Evolutionary conservation across 495 filamentous ascomycete species (phyloP), one percentile per base, ranked within the genome.

Genomic region (Penicillium angulare): DNA sequence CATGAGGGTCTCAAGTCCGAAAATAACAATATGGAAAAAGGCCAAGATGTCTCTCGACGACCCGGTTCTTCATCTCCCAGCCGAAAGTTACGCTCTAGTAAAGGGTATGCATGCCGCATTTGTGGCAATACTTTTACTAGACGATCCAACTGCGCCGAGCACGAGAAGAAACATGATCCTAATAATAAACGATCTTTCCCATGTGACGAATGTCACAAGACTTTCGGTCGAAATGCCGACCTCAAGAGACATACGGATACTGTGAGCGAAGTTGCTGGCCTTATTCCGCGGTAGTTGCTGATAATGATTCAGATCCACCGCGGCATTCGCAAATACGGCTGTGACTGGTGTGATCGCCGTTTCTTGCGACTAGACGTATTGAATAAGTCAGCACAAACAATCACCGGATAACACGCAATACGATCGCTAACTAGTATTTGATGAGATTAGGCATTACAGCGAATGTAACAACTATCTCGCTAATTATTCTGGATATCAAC

Each of bases 141-240:
- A 44, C 87, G 83, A 60, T 97, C 92, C 71, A 97, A 97, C 71
- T 90, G 86, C 68, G 89, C 87, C 61, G 85, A 89, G 46, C 92
- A 97, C 67, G 79, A 93, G 77, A 89, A 93, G 61, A 92, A 83
- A 7, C 92, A 97, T 69, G 84, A 96, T 66, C 86, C 91, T 2
- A 79, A 78, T 42, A 76, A 83, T 43, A 83, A 81, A 54, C 85
- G 86, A 57, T 82, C 83, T 1, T 85, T 89, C 66, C 70, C 75
- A 4, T 97, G 92, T 68, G 65, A 79, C 38, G 72, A 81, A 52
- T 93, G 73, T 55, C 56, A 46, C 13, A 56, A 67, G 47, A 29
- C 64, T n/a, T 71, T 73, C 49, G 62, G 72, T 6, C 53, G 92
- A 59, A 91, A 87, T 66, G 91, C 90, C 6, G 92, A 97, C 66